Base-by-base conservation (phyloP, 2,329 filamentous ascomycete genomes). In the Ceratocystis destructans region DNA sequence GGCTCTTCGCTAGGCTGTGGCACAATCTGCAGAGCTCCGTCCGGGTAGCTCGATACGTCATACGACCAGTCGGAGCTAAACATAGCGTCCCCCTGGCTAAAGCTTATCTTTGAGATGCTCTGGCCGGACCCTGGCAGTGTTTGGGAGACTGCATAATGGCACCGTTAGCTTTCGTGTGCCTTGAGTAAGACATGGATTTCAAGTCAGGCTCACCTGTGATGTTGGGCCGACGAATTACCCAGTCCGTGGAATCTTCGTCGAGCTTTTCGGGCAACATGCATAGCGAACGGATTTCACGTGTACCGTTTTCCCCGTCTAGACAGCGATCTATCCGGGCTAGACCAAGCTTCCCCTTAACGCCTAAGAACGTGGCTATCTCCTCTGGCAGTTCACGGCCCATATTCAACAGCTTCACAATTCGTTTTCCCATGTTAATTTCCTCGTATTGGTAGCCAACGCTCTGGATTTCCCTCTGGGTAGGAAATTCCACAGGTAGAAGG, bases 291-390 rank as follows among this genome's bases (percentile, higher is more conserved):
- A 65, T 64, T 22, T 64, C 66, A 31, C 61, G 61, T 2, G 66
- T 65, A 15, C 66, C 62, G 4, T 37, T 46, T 15, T 67, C 66
- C 10, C 62, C 66, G 33, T 67, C 62, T 17, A 67, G 62, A 22
- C 55, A 64, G 20, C 64, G 61, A n/a, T 89, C 83, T 69, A 88
- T 79, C 67, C 87, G 81, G 76, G 92, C 90, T 31, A 93, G 73
- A 6, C 80, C 83, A 31, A 93, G 76, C 64, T 81, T 81, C 68
- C 86, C 84, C 70, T 81, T 83, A 55, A 87, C 81, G 7, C 87
- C 87, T 4, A 91, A 78, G 67, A 87, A 89, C 65, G 79, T 79
- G 69, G 79, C 78, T 66, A 91, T 76, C 74, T 89, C 86, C 1
- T 75, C 74, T 3, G 88, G 82, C 15, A 87, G 73, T 64, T 88